Evolutionary conservation across 163 green algal species (phyloP), one percentile per base, ranked within the genome.

Genomic region (Chlamydomonas reinhardtii): DNA sequence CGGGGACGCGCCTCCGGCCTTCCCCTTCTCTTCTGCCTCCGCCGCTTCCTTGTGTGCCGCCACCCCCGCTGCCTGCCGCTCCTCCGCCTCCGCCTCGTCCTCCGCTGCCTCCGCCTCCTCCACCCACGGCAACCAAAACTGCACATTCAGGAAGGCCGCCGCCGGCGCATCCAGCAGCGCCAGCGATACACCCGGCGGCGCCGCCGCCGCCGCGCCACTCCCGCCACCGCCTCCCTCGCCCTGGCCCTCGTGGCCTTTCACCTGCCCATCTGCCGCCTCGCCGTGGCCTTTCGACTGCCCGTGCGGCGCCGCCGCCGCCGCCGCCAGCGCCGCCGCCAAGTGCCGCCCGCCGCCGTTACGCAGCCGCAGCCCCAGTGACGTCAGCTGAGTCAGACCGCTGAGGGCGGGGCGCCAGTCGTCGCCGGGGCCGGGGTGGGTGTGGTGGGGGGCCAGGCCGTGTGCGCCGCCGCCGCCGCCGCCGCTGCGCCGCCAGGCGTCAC

Each of bases 271-370:
- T 14, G 6, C 48, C 48, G 48, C 48, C 48, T 56, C 48, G 48
- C 48, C 48, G 48, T 14, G 48, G 48, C 48, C 48, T 19, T 56
- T 56, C 48, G 48, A 56, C 48, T 20, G 48, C 48, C 48, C 17
- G 48, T 19, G 12, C 48, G 48, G 11, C 12, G 12, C 76, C 76
- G 74, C n/a, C 79, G 73, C 0, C 22, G 48, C 48, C 12, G 12
- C 76, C 76, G 74, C n/a, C 79, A 78, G 2, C 22, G 68, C 79
- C 54, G 62, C 79, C 79, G 79, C 79, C 79, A 85, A 69, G 68
- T 85, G 68, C 52, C 68, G 15, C 0, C 79, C 79, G 52, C 68
- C 68, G 54, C 68, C 79, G 70, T 72, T 64, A 12, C 56, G 14
- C n/a, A 85, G 68, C 29, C 68, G 24, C 48, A 85, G 25, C 17